phyloP scores from a whole-genome alignment of 179 eudicot species.

The Corrigiola litoralis region DNA sequence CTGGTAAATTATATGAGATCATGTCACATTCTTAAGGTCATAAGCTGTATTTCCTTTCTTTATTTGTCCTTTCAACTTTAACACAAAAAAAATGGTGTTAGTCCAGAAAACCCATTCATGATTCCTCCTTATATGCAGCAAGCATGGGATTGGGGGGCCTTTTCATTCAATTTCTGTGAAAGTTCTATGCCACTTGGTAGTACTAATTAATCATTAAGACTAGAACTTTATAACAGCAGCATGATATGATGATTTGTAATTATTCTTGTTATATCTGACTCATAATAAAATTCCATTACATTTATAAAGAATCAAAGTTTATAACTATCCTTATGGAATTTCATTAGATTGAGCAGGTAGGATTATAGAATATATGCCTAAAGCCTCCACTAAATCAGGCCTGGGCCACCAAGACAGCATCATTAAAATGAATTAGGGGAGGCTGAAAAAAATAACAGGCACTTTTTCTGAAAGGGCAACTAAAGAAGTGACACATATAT shows the following conservation, averaged over 20 bases:
- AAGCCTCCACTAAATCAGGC: slow-evolving; percentile 10
- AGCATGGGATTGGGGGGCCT: not conserved
- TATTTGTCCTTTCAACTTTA: not conserved
- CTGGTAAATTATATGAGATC: not conserved
- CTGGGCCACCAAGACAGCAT: slow-evolving; percentile 8
- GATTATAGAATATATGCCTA: slow-evolving; percentile 26
- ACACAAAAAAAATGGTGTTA: slow-evolving; percentile 1
- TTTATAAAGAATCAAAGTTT: not conserved
- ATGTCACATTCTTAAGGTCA: not conserved
- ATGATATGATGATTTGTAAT: not conserved
- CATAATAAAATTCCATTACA: not conserved
- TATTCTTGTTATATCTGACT: not conserved
- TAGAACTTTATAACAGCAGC: not conserved
- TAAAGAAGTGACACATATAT: not conserved
- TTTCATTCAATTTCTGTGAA: not conserved
- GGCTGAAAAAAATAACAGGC: not conserved
- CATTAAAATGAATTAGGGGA: slow-evolving; percentile 5
- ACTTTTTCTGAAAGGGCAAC: slow-evolving; percentile 7
- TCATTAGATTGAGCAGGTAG: not conserved
- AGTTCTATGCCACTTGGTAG: not conserved
- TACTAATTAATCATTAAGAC: not conserved
- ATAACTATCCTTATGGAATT: slow-evolving; percentile 5
- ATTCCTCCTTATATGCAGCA: not conserved
- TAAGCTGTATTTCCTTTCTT: not conserved
- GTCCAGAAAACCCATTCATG: not conserved